A percentile compares a stretch with the other conserved stretches of the same genome.
Conservation (phyloP, 257 asterid species). For the Salvia hispanica region DNA sequence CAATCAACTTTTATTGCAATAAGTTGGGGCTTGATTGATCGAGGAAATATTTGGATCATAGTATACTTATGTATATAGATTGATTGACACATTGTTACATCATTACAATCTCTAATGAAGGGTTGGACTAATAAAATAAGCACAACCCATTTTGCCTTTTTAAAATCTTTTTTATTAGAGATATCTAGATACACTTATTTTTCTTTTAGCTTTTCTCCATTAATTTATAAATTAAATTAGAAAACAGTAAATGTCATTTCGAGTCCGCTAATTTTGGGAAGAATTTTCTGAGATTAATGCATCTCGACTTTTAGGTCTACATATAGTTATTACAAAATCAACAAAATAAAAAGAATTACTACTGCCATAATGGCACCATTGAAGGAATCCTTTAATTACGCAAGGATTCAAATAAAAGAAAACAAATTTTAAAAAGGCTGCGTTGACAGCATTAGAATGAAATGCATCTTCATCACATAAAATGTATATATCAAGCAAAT, state of each 20-base stretch:
- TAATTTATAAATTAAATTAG: too few species aligned
- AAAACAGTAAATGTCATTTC: not conserved
- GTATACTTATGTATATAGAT: not conserved
- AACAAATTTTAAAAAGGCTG: not conserved
- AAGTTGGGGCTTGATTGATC: not conserved
- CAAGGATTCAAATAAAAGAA: not conserved
- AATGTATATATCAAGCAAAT: not conserved
- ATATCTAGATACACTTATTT: not conserved
- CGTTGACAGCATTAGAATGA: not conserved
- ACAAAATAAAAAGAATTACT: too few species aligned
- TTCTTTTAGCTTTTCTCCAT: too few species aligned
- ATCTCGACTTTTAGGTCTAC: too few species aligned
- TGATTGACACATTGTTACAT: not conserved
- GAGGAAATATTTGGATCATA: not conserved
- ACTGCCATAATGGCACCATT: too few species aligned
- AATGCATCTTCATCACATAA: not conserved
- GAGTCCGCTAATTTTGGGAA: too few species aligned
- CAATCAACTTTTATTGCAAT: conserved; percentile 21
- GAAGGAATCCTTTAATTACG: not conserved
- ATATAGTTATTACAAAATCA: too few species aligned
- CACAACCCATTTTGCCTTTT: not conserved
- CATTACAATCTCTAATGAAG: not conserved
- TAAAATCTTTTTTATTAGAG: not conserved
- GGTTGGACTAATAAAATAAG: not conserved
- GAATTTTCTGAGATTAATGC: too few species aligned